Base-by-base conservation (phyloP, 2,329 filamentous ascomycete species). In the Phyllosticta citrichinensis region DNA sequence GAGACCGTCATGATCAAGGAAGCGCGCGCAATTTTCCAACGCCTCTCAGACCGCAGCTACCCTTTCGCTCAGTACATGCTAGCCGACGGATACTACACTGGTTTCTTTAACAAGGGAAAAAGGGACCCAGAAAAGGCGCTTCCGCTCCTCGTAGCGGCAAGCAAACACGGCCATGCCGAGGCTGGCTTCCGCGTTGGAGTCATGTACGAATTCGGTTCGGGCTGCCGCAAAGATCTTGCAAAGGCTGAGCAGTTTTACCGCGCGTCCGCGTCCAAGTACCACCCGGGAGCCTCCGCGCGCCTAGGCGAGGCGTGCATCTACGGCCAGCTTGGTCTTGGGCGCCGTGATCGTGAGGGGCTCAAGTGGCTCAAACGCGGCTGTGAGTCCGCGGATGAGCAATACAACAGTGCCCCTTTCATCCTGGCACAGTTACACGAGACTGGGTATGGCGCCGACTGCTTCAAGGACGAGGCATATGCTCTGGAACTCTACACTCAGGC, bases 201-300 rank as follows among this genome's bases (percentile, higher is more conserved):
- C 61, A 97, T 92, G 77, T 97, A 97, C 76, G 94, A 99, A 74
- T 97, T 97, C 74, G 94, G 92, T 64, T 99, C 94, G 94, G 94
- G 94, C 51, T 95, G 88, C 69, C 86, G 91, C 62, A 91, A 91
- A 69, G 91, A 97, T 69, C 88, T 89, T 62, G 85, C 88, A 56
- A 97, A 97, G 75, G 93, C 94, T 52, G 89, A 95, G 1, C 92
- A 97, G 71, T 99, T 94, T 73, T 88, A 96, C 70, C 87, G 93
- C 60, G 87, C 88, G 64, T 89, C 92, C 10, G 92, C 94, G 2
- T 89, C 92, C 6, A 97, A 97, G 74, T 89, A 91, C 63, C 94
- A 99, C 69, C 94, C 94, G 0, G 94, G 94, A 56, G 93, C 94
- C 56, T 96, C 97, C 83, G 89, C 91, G 60, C 87, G 94, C 62